A percentile compares a stretch with the other conserved stretches of the same genome.
These are phyloP conservation scores for Quercus aquifolioides DNA, from an alignment of 306 rosid species.

Conservation along the genomic window DNA sequence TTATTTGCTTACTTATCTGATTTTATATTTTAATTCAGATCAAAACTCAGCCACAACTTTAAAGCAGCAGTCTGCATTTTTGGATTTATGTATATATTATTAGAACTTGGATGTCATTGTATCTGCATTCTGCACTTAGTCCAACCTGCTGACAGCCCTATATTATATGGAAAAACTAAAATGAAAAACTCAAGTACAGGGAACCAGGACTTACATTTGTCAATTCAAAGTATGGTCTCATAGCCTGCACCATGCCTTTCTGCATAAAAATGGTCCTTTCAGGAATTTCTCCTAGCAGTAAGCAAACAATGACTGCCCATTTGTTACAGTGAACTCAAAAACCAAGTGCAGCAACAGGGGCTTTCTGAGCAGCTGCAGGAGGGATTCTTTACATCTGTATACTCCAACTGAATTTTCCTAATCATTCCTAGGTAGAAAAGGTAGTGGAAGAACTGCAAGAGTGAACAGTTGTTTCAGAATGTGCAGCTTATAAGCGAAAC, in stretches of 20 bases:
- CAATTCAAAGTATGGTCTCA: slow-evolving; percentile 93
- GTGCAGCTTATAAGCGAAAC: neutral
- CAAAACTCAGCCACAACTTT: no score
- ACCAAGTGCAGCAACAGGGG: slow-evolving; percentile 91
- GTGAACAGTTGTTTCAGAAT: slow-evolving; percentile 11
- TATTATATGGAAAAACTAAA: neutral
- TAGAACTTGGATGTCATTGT: neutral
- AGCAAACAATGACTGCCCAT: slow-evolving; percentile 53
- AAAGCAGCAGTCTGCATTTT: no score
- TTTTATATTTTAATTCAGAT: no score
- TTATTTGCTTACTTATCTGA: no score
- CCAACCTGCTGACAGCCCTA: neutral
- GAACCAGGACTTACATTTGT: slow-evolving; percentile 69
- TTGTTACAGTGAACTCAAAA: slow-evolving; percentile 60
- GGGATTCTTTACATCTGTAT: slow-evolving; percentile 95
- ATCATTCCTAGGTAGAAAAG: slow-evolving; percentile 92
- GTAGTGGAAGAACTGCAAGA: slow-evolving; percentile 78
- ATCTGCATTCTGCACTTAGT: neutral
- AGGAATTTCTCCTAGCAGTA: slow-evolving; percentile 87
- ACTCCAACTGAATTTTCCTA: slow-evolving; percentile 92
- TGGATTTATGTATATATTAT: no score
- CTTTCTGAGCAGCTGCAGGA: slow-evolving; percentile 93
- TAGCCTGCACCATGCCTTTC: slow-evolving; percentile 77
- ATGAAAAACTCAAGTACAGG: neutral
- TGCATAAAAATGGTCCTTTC: slow-evolving; percentile 98